A percentile compares a stretch with the other conserved stretches of the same genome.
These are phyloP conservation scores for Colletotrichum australisinense DNA, from an alignment of 2,329 filamentous ascomycete genomes.

Conservation along the genomic window DNA sequence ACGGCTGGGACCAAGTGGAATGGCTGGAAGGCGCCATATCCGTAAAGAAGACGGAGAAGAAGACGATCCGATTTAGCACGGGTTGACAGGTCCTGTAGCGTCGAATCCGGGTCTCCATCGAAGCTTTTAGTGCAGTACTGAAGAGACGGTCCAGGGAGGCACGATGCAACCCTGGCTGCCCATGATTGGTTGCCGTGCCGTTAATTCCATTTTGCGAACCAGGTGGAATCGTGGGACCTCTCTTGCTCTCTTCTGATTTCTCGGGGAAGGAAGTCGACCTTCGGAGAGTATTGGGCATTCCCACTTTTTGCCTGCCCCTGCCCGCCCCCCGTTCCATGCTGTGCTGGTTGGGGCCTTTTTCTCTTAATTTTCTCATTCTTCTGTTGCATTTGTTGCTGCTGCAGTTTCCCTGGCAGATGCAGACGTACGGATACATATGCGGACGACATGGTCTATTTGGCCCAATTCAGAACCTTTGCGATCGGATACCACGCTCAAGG, in stretches of 20 bases:
- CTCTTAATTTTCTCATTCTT: not conserved
- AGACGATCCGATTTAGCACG: not conserved
- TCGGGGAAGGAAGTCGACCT: not conserved
- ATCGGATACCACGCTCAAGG: not conserved
- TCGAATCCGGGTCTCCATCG: not conserved
- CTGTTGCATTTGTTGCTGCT: not conserved
- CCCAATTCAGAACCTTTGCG: slow-evolving; percentile 2
- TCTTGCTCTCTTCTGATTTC: not conserved
- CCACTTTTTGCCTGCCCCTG: slow-evolving; percentile 24
- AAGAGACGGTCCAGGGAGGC: not conserved
- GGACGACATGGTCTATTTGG: slow-evolving; percentile 7
- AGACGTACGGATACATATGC: not conserved
- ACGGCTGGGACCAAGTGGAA: not conserved
- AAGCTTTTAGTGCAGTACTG: not conserved
- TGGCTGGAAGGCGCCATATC: not conserved
- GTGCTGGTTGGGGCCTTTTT: not conserved
- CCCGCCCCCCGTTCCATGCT: not conserved
- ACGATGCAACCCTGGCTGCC: not conserved
- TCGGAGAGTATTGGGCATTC: not conserved
- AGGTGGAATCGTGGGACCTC: not conserved
- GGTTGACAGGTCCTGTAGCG: not conserved
- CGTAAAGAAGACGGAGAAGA: not conserved
- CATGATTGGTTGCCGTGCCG: slow-evolving; percentile 9
- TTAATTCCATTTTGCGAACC: slow-evolving; percentile 10
- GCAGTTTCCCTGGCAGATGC: slow-evolving; percentile 4